phyloP scores from a whole-genome alignment of 495 filamentous ascomycete genomes.

The Aspergillus leporis region DNA sequence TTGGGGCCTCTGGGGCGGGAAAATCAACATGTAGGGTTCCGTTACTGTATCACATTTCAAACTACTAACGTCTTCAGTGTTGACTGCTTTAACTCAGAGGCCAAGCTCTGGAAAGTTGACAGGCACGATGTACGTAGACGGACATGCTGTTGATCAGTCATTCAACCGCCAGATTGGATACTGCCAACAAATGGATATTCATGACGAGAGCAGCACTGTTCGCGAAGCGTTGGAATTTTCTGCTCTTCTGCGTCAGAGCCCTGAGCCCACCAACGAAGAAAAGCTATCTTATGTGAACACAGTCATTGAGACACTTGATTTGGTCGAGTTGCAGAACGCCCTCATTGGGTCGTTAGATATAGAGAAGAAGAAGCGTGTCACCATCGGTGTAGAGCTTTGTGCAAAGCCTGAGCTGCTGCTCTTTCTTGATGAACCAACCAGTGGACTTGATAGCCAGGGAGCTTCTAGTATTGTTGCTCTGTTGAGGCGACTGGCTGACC shows the following conservation, averaged over 20 bases:
- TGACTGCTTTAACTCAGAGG: constrained; percentile 74
- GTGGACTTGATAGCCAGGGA: constrained; percentile 73
- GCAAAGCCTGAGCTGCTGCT: constrained; percentile 70
- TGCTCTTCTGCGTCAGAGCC: constrained; percentile 76
- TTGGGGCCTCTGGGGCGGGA: constrained; percentile 83
- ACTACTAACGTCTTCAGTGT: constrained; percentile 33
- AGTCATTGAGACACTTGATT: constrained; percentile 75
- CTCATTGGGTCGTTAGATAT: constrained; percentile 74
- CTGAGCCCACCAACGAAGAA: constrained; percentile 61
- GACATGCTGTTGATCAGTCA: constrained; percentile 59
- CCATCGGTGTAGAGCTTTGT: constrained; percentile 81
- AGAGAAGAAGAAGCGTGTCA: constrained; percentile 65
- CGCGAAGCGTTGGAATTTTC: constrained; percentile 87
- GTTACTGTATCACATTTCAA: neutral
- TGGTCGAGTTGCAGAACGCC: constrained; percentile 80
- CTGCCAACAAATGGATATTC: constrained; percentile 87
- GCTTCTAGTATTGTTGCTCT: constrained; percentile 73
- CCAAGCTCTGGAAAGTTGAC: constrained; percentile 75
- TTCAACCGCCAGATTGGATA: constrained; percentile 84
- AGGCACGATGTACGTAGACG: constrained; percentile 75
- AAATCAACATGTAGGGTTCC: constrained; percentile 71
- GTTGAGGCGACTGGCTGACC: constrained; percentile 65
- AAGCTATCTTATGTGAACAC: constrained; percentile 83
- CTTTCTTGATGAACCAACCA: constrained; percentile 73
- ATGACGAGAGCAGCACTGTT: constrained; percentile 76